These are phyloP conservation scores for Paramecium octaurelia DNA, from an alignment of 73 alveolate genomes.

Conservation along the genomic window DNA sequence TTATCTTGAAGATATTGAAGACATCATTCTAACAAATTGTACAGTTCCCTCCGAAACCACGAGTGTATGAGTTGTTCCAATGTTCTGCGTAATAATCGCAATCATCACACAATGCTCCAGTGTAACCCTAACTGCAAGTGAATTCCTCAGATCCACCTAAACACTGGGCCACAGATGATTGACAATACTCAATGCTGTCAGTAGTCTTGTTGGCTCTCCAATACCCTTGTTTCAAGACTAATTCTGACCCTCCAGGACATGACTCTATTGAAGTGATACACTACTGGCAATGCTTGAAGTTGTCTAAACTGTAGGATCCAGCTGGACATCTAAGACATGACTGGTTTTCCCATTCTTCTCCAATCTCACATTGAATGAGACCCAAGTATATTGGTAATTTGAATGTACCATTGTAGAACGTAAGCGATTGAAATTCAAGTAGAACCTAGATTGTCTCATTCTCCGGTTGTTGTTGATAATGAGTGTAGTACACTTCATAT, in stretches of 20 bases:
- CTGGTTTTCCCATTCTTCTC: background rate
- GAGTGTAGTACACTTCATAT: background rate
- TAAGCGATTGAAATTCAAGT: background rate
- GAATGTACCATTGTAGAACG: background rate
- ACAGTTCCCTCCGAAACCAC: background rate
- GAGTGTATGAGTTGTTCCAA: background rate
- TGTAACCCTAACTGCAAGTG: background rate
- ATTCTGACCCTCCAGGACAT: conserved; percentile 4
- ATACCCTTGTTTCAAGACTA: background rate
- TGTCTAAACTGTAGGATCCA: background rate
- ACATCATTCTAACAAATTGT: background rate
- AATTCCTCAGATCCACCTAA: background rate
- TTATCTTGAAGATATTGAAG: background rate
- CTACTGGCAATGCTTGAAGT: background rate
- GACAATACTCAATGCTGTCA: background rate
- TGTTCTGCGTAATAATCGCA: background rate
- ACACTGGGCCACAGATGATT: background rate
- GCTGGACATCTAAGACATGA: background rate
- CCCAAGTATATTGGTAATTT: background rate
- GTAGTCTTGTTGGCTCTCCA: background rate
- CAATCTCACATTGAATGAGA: background rate
- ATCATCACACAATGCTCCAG: background rate
- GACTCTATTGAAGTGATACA: background rate
- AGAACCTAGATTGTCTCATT: background rate
- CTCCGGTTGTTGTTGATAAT: background rate